phyloP scores from a whole-genome alignment of 352 stramenopile genomes.

The Phytophthora pluvialis region DNA sequence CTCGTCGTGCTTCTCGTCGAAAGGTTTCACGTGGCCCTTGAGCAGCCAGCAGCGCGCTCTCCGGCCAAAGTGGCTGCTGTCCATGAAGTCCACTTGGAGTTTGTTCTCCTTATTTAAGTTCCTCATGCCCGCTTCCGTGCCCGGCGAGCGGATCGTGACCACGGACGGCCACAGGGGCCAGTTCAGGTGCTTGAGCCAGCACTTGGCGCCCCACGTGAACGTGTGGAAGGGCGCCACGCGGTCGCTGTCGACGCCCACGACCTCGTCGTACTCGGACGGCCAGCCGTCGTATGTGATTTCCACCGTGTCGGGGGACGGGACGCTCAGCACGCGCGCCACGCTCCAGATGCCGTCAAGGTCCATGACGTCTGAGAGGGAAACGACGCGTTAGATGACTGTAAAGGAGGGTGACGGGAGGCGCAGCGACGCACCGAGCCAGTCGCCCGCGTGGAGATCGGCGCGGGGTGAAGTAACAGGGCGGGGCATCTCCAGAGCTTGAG shows the following conservation, averaged over 20 bases:
- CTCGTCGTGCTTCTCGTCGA: constrained; percentile 24
- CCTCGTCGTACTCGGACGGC: constrained; percentile 56
- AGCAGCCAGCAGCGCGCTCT: constrained; percentile 34
- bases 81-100: constrained; percentile 60
- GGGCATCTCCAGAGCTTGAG: background rate
- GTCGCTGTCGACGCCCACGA: constrained; percentile 51
- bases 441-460: background rate
- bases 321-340: constrained; percentile 49
- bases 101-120: constrained; percentile 41
- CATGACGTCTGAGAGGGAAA: constrained; percentile 46
- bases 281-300: constrained; percentile 72
- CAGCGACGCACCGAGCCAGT: constrained; percentile 13
- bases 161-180: constrained; percentile 71
- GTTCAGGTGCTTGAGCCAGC: constrained; percentile 52
- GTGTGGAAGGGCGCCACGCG: constrained; percentile 64
- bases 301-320: constrained; percentile 31
- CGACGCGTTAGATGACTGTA: background rate
- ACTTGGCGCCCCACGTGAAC: constrained; percentile 19
- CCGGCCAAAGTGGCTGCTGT: constrained; percentile 40
- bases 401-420: background rate
- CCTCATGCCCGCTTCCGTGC: constrained; percentile 32
- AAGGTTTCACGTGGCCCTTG: constrained; percentile 28
- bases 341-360: constrained; percentile 65
- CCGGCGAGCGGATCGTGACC: constrained; percentile 60
- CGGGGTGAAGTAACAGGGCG: constrained; percentile 1